Conservation (phyloP, 148 eudicot genomes). For the Chenopodium formosanum region DNA sequence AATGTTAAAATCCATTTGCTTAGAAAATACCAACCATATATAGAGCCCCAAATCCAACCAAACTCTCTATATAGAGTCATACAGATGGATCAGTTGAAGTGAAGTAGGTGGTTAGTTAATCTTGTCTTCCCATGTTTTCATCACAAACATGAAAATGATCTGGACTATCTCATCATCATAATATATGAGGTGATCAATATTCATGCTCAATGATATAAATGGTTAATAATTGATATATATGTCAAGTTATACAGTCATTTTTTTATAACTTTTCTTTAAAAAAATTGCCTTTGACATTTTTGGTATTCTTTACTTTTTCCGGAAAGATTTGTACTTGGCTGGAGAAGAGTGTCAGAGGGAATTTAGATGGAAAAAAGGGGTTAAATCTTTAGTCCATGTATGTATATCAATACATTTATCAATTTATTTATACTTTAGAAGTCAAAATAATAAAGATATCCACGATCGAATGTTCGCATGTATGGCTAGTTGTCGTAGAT, state of each 20-base stretch:
- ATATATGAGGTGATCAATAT: not conserved
- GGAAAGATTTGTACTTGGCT: not conserved
- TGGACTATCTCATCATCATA: not conserved
- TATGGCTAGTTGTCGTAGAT: too few relatives aligned
- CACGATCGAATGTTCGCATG: too few relatives aligned
- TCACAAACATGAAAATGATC: not conserved
- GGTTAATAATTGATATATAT: too few relatives aligned
- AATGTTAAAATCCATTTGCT: not conserved
- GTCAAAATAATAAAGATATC: too few relatives aligned
- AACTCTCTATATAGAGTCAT: not conserved
- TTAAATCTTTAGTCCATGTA: too few relatives aligned
- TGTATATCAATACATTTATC: too few relatives aligned
- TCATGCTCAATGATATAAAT: not conserved
- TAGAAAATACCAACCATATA: not conserved
- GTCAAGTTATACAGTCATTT: not conserved
- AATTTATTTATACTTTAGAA: too few relatives aligned
- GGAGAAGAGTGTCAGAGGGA: not conserved
- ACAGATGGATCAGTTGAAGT: not conserved
- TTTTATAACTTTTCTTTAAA: not conserved
- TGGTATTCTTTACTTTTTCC: not conserved
- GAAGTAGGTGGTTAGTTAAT: not conserved
- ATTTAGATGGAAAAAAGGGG: not conserved
- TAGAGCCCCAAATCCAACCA: conserved; percentile 2
- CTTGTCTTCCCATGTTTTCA: conserved; percentile 1
- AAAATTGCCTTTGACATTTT: not conserved